A percentile compares a stretch with the other conserved stretches of the same genome.
Evolutionary conservation across 2,329 filamentous ascomycete species (phyloP).

Genomic region (Pseudocercospora fijiensis): DNA sequence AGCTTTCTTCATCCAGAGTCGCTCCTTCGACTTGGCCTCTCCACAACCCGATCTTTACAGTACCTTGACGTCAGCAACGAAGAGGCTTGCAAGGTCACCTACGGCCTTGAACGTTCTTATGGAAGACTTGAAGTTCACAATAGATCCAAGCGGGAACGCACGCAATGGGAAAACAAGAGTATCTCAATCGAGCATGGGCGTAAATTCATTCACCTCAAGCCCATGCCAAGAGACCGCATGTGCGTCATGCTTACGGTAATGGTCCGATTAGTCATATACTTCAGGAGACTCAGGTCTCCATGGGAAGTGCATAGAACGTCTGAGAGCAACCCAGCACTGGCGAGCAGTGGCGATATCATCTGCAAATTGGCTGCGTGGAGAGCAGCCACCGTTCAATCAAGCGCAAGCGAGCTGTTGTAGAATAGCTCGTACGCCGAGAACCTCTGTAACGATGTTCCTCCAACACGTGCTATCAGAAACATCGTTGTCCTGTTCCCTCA

Average conservation of each 20-base stretch:
- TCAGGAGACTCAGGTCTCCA: not conserved
- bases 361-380: not conserved
- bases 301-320: not conserved
- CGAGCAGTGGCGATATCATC: not conserved
- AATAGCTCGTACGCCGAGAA: not conserved
- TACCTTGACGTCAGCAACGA: not conserved
- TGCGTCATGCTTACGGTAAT: not conserved
- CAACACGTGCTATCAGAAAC: not conserved
- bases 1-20: not conserved
- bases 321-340: not conserved
- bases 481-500: slow-evolving; percentile 17
- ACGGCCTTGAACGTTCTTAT: not conserved
- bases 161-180: too few relatives aligned
- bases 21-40: not conserved
- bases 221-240: not conserved
- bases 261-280: not conserved
- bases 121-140: not conserved
- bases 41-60: not conserved
- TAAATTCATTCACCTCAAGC: not conserved
- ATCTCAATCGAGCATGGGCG: too few relatives aligned
- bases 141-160: too few relatives aligned
- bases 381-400: not conserved
- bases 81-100: not conserved
- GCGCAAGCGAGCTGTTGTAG: not conserved
- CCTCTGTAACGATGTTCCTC: not conserved